phyloP scores from a whole-genome alignment of 2,329 filamentous ascomycete genomes.

The Calonectria pseudoturangicola region DNA sequence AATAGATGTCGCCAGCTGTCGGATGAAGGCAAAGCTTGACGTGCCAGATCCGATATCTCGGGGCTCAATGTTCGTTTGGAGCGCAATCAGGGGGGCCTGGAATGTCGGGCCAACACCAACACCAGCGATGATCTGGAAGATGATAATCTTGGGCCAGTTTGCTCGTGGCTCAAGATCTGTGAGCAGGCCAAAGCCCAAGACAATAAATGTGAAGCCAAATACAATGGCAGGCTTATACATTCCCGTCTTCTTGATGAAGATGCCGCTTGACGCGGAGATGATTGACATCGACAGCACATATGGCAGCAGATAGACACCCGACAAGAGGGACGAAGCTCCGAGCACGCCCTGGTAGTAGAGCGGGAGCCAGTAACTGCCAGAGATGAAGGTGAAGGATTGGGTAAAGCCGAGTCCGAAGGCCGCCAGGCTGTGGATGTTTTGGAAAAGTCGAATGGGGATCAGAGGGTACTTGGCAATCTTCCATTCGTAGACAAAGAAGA shows the following conservation, averaged over 20 bases:
- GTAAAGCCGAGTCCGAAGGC: constrained; percentile 80
- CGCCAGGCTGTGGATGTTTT: constrained; percentile 78
- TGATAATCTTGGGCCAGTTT: constrained; percentile 73
- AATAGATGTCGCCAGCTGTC: constrained; percentile 80
- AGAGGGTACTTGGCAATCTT: constrained; percentile 85
- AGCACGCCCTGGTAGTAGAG: constrained; percentile 89
- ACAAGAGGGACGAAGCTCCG: constrained; percentile 80
- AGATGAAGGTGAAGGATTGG: constrained; percentile 87
- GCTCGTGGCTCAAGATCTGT: constrained; percentile 75
- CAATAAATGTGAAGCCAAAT: constrained; percentile 74
- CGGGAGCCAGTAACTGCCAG: constrained; percentile 86
- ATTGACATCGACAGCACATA: constrained; percentile 81
- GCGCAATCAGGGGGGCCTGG: constrained; percentile 80
- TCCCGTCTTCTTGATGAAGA: constrained; percentile 78
- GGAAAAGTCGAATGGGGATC: constrained; percentile 84
- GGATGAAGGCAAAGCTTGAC: constrained; percentile 79
- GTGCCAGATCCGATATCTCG: constrained; percentile 82
- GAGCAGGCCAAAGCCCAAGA: constrained; percentile 79
- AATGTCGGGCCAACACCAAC: constrained; percentile 81
- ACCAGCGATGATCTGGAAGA: constrained; percentile 78
- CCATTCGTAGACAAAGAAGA: constrained; percentile 85
- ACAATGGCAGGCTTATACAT: constrained; percentile 78
- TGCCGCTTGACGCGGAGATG: constrained; percentile 73
- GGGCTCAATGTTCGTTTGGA: constrained; percentile 77
- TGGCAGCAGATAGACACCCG: constrained; percentile 84